phyloP scores from a whole-genome alignment of 1,284 basidiomycete species.

The Ceratobasidium sp. region DNA sequence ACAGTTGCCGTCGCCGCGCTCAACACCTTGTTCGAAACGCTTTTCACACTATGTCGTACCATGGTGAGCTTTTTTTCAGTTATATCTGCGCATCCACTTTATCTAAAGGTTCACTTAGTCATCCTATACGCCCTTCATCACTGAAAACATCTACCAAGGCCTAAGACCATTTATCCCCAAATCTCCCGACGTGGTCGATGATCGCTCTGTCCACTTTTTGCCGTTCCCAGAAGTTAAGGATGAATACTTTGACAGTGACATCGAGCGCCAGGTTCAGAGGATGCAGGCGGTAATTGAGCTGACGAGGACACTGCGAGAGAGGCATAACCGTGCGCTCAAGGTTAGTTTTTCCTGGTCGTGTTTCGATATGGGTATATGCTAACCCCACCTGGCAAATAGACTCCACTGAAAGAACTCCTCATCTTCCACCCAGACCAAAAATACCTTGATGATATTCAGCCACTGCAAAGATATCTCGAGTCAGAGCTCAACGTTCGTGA shows the following conservation, averaged over 20 bases:
- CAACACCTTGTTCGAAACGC: constrained; percentile 95
- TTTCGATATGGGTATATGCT: neutral
- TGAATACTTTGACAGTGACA: constrained; percentile 95
- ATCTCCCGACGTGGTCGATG: constrained; percentile 67
- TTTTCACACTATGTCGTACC: constrained; percentile 93
- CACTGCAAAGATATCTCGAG: constrained; percentile 87
- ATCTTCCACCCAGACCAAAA: constrained; percentile 91
- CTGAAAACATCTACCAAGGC: constrained; percentile 96
- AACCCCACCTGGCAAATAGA: constrained; percentile 56
- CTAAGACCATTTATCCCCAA: constrained; percentile 85
- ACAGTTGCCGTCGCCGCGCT: constrained; percentile 90
- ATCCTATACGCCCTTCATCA: constrained; percentile 97
- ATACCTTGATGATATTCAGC: constrained; percentile 87
- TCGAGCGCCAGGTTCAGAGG: constrained; percentile 93
- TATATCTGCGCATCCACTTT: neutral
- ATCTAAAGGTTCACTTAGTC: constrained; percentile 62
- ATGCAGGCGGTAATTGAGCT: constrained; percentile 97
- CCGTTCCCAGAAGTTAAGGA: constrained; percentile 92
- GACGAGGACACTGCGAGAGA: constrained; percentile 88
- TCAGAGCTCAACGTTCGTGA: constrained; percentile 97
- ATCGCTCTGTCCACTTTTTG: constrained; percentile 96
- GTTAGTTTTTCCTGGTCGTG: constrained; percentile 53
- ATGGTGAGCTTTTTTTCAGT: constrained; percentile 66
- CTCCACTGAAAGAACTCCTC: constrained; percentile 90
- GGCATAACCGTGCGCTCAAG: constrained; percentile 89